Conservation (phyloP, 2,329 filamentous ascomycete genomes). For the Bipolaris sorokiniana region DNA sequence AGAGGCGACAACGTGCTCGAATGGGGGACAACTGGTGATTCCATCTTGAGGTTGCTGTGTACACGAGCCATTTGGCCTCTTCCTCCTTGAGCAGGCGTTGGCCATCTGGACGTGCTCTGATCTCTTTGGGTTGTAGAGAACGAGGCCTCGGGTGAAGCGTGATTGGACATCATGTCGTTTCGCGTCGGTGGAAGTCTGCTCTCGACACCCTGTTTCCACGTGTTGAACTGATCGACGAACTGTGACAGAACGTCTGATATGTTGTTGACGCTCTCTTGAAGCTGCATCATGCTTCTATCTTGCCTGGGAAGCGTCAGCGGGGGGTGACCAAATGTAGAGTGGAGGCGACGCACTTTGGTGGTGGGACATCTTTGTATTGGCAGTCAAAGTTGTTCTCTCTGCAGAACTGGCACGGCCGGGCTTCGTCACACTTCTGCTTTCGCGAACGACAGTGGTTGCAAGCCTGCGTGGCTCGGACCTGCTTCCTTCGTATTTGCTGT, state of each 20-base stretch:
- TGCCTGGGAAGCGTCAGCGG: constrained; percentile 43
- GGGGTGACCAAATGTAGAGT: not conserved
- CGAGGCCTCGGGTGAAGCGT: constrained; percentile 40
- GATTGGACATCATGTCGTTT: constrained; percentile 28
- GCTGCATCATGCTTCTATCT: constrained; percentile 59
- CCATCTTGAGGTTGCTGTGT: constrained; percentile 42
- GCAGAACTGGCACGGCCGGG: constrained; percentile 63
- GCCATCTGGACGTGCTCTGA: constrained; percentile 33
- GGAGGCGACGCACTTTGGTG: constrained; percentile 74
- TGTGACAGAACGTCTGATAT: constrained; percentile 40
- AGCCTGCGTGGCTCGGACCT: constrained; percentile 62
- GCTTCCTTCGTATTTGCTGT: constrained; percentile 41
- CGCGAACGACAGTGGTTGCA: constrained; percentile 61
- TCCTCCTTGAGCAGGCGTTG: constrained; percentile 37
- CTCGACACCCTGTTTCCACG: constrained; percentile 44
- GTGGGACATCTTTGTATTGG: constrained; percentile 87
- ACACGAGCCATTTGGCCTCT: constrained; percentile 36
- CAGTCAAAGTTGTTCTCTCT: constrained; percentile 84
- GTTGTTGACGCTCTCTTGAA: constrained; percentile 53
- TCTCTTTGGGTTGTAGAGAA: constrained; percentile 35
- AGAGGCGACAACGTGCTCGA: constrained; percentile 39
- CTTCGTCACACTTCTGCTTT: constrained; percentile 53
- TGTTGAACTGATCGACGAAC: constrained; percentile 41
- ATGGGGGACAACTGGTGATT: constrained; percentile 38
- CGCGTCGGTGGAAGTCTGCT: constrained; percentile 31